These are phyloP conservation scores for Talaromyces sp. DNA, from an alignment of 2,329 filamentous ascomycete species.

Conservation along the genomic window DNA sequence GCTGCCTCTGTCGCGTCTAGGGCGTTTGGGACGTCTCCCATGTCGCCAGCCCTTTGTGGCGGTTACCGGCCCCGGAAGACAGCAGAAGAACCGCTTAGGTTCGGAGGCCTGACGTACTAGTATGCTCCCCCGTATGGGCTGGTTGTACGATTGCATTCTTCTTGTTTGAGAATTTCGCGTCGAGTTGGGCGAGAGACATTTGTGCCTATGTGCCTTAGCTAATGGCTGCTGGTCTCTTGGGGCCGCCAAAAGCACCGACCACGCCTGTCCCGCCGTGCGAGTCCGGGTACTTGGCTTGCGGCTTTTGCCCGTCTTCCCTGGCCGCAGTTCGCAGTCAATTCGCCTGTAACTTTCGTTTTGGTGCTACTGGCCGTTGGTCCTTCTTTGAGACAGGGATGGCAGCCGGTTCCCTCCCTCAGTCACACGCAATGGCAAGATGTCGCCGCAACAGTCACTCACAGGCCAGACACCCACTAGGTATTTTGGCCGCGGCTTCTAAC, in stretches of 20 bases:
- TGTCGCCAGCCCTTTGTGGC: neutral
- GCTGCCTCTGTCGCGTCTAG: constrained; percentile 1
- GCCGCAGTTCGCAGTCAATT: neutral
- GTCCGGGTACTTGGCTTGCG: neutral
- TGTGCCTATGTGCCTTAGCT: neutral
- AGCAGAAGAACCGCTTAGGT: constrained; percentile 2
- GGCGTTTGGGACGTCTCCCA: constrained; percentile 7
- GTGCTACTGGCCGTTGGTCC: neutral
- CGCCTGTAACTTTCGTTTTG: neutral
- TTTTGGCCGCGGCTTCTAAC: neutral
- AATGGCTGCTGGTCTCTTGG: neutral
- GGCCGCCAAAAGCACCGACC: neutral
- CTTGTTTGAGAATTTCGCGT: neutral
- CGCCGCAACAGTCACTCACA: neutral
- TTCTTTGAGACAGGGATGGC: neutral
- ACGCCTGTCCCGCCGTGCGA: neutral
- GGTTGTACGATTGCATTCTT: neutral
- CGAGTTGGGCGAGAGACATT: neutral
- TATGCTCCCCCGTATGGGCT: neutral
- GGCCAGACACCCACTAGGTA: neutral
- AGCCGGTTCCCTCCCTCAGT: neutral
- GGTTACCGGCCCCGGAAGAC: neutral
- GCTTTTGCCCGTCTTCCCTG: neutral
- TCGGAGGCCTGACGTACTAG: constrained; percentile 1
- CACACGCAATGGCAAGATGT: neutral